Conservation (phyloP, 768 basidiomycete species). For the Panellus pusillus region DNA sequence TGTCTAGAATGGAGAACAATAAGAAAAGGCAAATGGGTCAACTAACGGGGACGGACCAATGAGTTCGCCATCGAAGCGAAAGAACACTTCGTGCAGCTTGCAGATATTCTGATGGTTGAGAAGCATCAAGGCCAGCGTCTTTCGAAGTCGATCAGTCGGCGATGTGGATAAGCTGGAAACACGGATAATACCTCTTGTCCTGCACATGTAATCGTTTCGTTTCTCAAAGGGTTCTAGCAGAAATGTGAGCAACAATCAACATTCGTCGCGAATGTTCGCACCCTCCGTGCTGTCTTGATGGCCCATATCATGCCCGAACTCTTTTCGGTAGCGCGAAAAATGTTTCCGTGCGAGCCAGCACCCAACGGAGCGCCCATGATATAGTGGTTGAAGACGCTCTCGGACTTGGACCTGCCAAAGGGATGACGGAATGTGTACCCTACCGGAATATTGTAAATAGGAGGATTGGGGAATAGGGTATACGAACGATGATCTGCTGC, state of each 20-base stretch:
- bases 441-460: background rate
- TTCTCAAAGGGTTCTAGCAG: background rate
- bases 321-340: slow-evolving; percentile 58
- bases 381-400: slow-evolving; percentile 47
- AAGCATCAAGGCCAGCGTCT: slow-evolving; percentile 56
- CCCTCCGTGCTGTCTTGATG: slow-evolving; percentile 55
- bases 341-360: slow-evolving; percentile 66
- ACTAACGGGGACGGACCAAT: slow-evolving; percentile 38
- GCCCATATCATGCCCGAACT: slow-evolving; percentile 58
- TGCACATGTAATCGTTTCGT: background rate
- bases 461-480: background rate
- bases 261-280: background rate
- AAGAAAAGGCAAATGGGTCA: slow-evolving; percentile 1
- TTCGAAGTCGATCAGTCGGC: slow-evolving; percentile 30
- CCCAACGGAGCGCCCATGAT: slow-evolving; percentile 39
- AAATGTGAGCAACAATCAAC: background rate
- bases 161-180: background rate
- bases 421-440: slow-evolving; percentile 16
- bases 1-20: background rate
- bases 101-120: slow-evolving; percentile 62
- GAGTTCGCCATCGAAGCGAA: slow-evolving; percentile 38
- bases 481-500: slow-evolving; percentile 54
- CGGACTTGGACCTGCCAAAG: slow-evolving; percentile 25
- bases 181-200: slow-evolving; percentile 10
- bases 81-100: slow-evolving; percentile 55